Evolutionary conservation across 768 basidiomycete species (phyloP), one percentile per base, ranked within the genome.

Genomic region (Phylloporus scabripes): DNA sequence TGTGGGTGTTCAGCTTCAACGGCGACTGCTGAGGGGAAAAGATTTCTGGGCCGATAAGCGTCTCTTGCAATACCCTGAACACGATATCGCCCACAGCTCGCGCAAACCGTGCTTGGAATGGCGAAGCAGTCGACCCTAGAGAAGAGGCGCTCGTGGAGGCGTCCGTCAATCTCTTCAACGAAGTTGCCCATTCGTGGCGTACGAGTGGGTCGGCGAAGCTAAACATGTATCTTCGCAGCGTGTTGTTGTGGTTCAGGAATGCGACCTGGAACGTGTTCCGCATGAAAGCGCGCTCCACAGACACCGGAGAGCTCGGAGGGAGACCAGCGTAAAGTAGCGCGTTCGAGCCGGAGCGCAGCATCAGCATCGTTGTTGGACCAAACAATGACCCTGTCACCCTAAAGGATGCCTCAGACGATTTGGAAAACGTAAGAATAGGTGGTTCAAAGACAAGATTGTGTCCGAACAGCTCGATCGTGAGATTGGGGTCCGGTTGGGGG

Each of bases 221-320:
- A 74, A 96, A 97, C 83, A 96, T 92, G 70, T 98, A 98, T 60
- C 85, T 82, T 56, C 92, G 79, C 67, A 86, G 88, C 46, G 72
- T 51, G 26, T 82, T 81, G 28, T 73, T 62, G 54, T 85, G 80
- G 57, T 83, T 82, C 33, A 74, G 54, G 71, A 98, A 97, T 2
- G 92, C 84, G 29, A 97, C 70, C 65, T 96, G 91, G 76, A 98
- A 94, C 0, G 94, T 96, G 63, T 97, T 88, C 50, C 85, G 81
- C 95, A 97, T 97, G 71, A 97, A 97, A 0, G 91, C 84, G 17
- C 92, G 85, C 62, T 95, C 92, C 51, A 95, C 83, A 18, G 79
- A 74, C 58, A 98, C 73, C 5, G 82, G 74, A 57, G 79, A 84
- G 63, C 85, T 91, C 47, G 87, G 72, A 14, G 92, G 87, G 28